These are phyloP conservation scores for Solanum tacnaense DNA, from an alignment of 257 asterid genomes.

Conservation along the genomic window DNA sequence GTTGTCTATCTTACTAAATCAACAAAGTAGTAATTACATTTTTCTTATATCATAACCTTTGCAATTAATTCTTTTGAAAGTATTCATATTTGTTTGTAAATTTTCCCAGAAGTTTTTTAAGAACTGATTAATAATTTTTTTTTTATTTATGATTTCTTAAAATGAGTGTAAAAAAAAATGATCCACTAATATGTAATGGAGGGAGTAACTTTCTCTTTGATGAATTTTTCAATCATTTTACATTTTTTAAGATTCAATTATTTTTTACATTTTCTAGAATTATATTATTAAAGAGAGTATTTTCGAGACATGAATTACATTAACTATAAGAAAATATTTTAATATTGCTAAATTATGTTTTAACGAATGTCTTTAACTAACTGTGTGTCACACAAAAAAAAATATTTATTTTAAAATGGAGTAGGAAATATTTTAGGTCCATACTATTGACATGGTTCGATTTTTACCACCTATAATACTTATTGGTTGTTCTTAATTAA, in stretches of 20 bases:
- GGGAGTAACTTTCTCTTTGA: background rate
- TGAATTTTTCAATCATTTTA: background rate
- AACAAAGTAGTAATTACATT: too few relatives aligned
- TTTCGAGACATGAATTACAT: background rate
- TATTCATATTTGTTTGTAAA: too few relatives aligned
- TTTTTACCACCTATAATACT: background rate
- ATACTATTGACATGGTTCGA: background rate
- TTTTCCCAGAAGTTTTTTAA: too few relatives aligned
- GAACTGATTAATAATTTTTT: too few relatives aligned
- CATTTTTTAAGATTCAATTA: background rate
- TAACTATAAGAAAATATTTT: background rate
- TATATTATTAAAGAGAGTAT: background rate
- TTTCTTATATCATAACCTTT: too few relatives aligned
- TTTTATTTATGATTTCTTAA: too few relatives aligned
- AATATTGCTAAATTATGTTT: background rate
- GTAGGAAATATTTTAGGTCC: background rate
- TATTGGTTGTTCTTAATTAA: background rate
- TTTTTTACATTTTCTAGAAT: background rate
- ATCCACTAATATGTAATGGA: too few relatives aligned
- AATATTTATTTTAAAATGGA: background rate
- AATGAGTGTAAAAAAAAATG: too few relatives aligned
- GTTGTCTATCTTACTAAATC: too few relatives aligned
- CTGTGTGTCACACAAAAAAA: background rate
- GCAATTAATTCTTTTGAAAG: too few relatives aligned
- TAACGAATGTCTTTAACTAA: background rate